Evolutionary conservation across 805 yeast genomes (phyloP), one percentile per base, ranked within the genome.

Genomic region (Metschnikowia kunwiensis): DNA sequence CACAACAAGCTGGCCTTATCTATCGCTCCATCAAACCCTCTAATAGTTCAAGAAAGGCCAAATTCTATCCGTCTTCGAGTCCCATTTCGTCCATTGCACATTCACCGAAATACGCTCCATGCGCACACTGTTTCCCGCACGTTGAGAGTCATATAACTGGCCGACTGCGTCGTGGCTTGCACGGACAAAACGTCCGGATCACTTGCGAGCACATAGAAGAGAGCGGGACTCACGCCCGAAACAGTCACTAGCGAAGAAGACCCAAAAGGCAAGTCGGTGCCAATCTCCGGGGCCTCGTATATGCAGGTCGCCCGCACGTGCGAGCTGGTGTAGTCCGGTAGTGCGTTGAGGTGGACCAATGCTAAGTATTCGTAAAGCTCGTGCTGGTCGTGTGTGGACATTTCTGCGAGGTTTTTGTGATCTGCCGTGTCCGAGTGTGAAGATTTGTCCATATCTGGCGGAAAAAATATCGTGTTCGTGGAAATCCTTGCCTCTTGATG

Each of bases 351-450:
- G 25, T 48, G 53, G 13, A 44, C 32, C 34, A 48, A 32, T 12
- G 44, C 27, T 19, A 46, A 28, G 14, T 34, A 44, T 27, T 48
- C 53, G 17, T 44, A 44, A 7, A 44, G n/a, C 2, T 44, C 47
- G 9, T 14, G 30, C 8, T 21, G 24, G 9, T 27, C 36, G 1
- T 28, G 38, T 11, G 15, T 4, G 11, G 10, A 17, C 10, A 24
- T 12, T 3, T 2, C 10, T 4, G 7, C 2, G 2, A 30, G 22
- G 15, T 8, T 18, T 3, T 5, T 5, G 22, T 3, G 8, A 16
- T 27, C 8, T 16, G 17, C 6, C 11, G 18, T n/a, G 10, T 9
- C n/a, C 2, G 20, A 2, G 7, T 5, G 7, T 4, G 29, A 14
- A 28, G 14, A 10, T 13, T 18, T 19, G 8, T 12, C 15, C 6